Evolutionary conservation across 768 basidiomycete genomes (phyloP), one percentile per base, ranked within the genome.

Genomic region (Holtermannia corniformis): DNA sequence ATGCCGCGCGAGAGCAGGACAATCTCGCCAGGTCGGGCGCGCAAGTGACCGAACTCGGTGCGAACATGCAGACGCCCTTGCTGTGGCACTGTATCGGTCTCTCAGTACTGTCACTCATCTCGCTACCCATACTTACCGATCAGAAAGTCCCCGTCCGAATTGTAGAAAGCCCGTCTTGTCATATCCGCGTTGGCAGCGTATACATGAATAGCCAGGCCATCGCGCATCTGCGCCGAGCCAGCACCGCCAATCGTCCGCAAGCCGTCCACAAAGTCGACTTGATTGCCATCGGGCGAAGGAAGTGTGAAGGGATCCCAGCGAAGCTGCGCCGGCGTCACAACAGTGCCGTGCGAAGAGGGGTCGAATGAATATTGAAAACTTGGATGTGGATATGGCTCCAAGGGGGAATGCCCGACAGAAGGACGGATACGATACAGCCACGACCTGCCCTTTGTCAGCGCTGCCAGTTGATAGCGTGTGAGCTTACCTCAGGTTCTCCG

Each of bases 341-440:
- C 32, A 16, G 16, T 37, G 7, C 32, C 32, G 16, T 7, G 10
- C 16, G 32, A 37, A 37, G 10, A 7, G 16, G 32, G 32, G 7
- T 7, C 32, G 32, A 37, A 37, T 7, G 32, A 7, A 7, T 7
- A 63, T 49, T 23, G 21, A 57, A 25, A 37, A 83, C 79, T 7
- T 78, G 78, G 64, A 82, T 84, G 42, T 78, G 78, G 77, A 5
- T 82, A 70, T 26, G 72, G 70, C 12, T 70, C 77, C 62, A 84
- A 83, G 2, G 81, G 81, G 58, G 81, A 73, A 64, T 83, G 83
- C 0, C 81, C 81, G 20, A 84, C 82, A 5, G 81, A 82, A 3
- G 82, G 82, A 24, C 81, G 77, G 54, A 84, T 82, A 25, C 82
- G 80, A 68, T 84, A 84, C 10, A 83, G 56, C 79, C 80, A 83